Evolutionary conservation across 1,284 basidiomycete genomes (phyloP).

Genomic region (Austropuccinia psidii): DNA sequence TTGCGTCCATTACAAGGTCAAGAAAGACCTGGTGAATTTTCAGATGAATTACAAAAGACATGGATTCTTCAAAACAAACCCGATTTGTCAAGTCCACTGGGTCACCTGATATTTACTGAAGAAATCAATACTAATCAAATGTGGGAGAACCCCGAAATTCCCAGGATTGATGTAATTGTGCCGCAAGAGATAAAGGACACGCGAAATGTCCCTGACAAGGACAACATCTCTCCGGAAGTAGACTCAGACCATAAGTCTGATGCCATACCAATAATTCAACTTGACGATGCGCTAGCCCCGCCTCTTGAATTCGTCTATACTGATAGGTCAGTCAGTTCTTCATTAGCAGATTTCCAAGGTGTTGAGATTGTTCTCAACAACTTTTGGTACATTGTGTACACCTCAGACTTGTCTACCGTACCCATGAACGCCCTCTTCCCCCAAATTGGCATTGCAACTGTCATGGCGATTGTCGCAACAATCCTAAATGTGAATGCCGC

Average conservation of each 20-base stretch:
- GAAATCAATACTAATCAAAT: conserved; percentile 26
- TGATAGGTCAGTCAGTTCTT: neutral
- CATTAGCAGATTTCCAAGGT: no score
- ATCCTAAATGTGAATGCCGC: conserved; percentile 11
- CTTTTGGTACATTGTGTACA: neutral
- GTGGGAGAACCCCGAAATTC: conserved; percentile 34
- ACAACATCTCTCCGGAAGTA: no score
- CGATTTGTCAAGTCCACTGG: conserved; percentile 15
- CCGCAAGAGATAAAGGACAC: conserved; percentile 16
- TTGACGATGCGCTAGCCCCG: conserved; percentile 17
- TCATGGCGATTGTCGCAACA: conserved; percentile 21
- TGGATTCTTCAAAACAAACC: conserved; percentile 27
- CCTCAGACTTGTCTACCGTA: conserved; percentile 22
- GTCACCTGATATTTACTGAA: conserved; percentile 22
- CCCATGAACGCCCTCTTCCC: conserved; percentile 4
- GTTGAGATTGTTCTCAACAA: no score
- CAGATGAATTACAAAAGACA: neutral
- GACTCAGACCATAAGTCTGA: neutral
- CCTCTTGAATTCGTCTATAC: conserved; percentile 32
- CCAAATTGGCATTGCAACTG: conserved; percentile 32
- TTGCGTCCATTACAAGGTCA: conserved; percentile 18
- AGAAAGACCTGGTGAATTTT: conserved; percentile 26
- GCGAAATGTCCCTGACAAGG: no score
- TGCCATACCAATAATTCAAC: no score
- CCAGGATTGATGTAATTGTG: conserved; percentile 13